Percentiles rank a stretch among this genome's conserved stretches.
These are phyloP conservation scores for Eucalyptus regnans DNA, from an alignment of 345 rosid species.

Conservation along the genomic window DNA sequence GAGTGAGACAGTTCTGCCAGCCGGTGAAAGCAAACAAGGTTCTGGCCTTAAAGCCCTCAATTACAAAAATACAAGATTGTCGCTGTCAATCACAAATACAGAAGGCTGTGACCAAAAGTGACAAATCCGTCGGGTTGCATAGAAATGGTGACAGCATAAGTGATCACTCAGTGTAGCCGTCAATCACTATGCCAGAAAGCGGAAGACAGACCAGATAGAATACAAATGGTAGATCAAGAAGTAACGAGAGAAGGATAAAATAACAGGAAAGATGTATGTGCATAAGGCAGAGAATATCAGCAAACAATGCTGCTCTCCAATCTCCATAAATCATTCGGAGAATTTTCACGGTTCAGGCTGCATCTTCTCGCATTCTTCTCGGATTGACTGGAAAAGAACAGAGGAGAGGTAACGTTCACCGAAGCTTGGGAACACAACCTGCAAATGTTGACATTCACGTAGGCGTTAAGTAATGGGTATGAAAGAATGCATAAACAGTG, in stretches of 20 bases:
- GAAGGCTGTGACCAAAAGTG: neutral
- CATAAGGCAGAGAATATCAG: neutral
- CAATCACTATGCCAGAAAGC: neutral
- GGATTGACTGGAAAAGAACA: conserved; percentile 80
- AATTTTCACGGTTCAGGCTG: conserved; percentile 26
- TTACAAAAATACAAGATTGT: neutral
- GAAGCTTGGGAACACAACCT: conserved; percentile 96
- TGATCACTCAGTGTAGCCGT: neutral
- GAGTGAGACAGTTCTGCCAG: neutral
- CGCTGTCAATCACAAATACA: neutral
- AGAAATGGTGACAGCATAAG: neutral
- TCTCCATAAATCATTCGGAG: neutral
- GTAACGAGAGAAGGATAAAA: neutral
- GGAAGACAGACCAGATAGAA: neutral
- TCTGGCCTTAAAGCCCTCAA: neutral
- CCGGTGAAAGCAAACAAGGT: neutral
- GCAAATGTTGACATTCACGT: neutral
- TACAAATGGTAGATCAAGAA: neutral
- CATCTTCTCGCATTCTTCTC: conserved; percentile 87
- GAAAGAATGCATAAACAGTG: neutral
- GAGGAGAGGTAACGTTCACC: conserved; percentile 88
- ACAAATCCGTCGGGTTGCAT: neutral
- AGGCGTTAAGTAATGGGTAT: neutral
- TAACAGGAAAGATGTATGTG: neutral
- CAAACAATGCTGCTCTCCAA: neutral